Percentiles rank a stretch among this genome's conserved stretches.
phyloP scores from a whole-genome alignment of 768 basidiomycete genomes.

The Psilocybe sp. region DNA sequence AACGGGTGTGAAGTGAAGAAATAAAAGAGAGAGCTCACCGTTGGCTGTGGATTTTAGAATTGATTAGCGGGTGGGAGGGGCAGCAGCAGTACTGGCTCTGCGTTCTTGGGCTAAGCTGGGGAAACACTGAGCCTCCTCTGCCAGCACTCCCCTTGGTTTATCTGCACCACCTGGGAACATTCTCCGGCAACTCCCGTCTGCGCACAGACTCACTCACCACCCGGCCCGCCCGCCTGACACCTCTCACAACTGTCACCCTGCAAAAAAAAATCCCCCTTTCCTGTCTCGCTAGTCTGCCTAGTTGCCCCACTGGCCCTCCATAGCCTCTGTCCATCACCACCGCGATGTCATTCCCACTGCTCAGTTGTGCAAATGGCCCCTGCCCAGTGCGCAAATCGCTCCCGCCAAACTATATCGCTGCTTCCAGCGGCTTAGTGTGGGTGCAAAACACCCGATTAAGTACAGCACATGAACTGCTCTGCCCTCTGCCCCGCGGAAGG shows the following conservation, averaged over 20 bases:
- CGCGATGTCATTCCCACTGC: no score
- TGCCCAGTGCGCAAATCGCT: no score
- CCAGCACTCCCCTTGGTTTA: slow-evolving; percentile 16
- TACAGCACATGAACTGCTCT: no score
- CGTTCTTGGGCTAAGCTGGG: slow-evolving; percentile 24
- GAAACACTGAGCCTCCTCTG: slow-evolving; percentile 16
- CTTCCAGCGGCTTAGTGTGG: no score
- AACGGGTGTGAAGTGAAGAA: slow-evolving; percentile 7
- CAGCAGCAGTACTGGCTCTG: slow-evolving; percentile 20
- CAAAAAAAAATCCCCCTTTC: background rate
- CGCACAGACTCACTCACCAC: slow-evolving; percentile 20
- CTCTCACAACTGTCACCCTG: background rate
- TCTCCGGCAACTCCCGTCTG: slow-evolving; percentile 21
- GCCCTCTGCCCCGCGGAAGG: no score
- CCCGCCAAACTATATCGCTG: no score
- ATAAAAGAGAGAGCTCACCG: slow-evolving; percentile 14
- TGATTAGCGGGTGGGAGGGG: slow-evolving; percentile 19
- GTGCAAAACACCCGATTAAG: no score
- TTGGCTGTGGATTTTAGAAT: slow-evolving; percentile 15
- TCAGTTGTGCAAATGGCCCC: no score
- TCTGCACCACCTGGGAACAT: slow-evolving; percentile 21
- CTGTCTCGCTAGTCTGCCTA: background rate
- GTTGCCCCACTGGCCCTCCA: no score
- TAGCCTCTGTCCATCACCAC: no score
- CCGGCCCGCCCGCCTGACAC: slow-evolving; percentile 13